Conservation (phyloP, 2,329 filamentous ascomycete species). For the Beauveria pseudobassiana region DNA sequence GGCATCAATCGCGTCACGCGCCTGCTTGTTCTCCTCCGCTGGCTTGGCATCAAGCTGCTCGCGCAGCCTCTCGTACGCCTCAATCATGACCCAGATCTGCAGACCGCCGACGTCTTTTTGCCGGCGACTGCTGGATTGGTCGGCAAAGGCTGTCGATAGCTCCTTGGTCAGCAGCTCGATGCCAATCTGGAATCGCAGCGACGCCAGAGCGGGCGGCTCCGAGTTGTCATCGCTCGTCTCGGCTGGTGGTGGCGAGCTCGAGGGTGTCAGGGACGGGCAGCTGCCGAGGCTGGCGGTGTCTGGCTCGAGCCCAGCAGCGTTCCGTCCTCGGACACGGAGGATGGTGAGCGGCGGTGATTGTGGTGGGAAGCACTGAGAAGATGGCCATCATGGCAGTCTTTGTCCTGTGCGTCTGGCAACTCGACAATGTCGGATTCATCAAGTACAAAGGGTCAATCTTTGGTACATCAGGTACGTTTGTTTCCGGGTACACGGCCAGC, state of each 20-base stretch:
- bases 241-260: background rate
- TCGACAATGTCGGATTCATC: background rate
- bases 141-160: slow-evolving; percentile 34
- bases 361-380: background rate
- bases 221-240: background rate
- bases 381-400: background rate
- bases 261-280: slow-evolving; percentile 4
- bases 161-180: slow-evolving; percentile 44
- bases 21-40: slow-evolving; percentile 24
- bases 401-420: slow-evolving; percentile 15
- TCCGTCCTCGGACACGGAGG: slow-evolving; percentile 36
- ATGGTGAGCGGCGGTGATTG: slow-evolving; percentile 13
- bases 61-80: slow-evolving; percentile 47
- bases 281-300: slow-evolving; percentile 22
- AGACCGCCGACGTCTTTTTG: slow-evolving; percentile 25
- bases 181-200: slow-evolving; percentile 40
- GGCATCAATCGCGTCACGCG: slow-evolving; percentile 36
- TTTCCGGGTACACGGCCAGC: slow-evolving; percentile 31
- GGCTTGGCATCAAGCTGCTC: slow-evolving; percentile 33
- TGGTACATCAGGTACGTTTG: background rate
- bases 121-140: slow-evolving; percentile 17
- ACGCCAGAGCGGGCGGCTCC: background rate
- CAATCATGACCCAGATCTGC: slow-evolving; percentile 51
- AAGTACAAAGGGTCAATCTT: background rate
- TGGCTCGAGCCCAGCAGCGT: slow-evolving; percentile 40